These are phyloP conservation scores for Entonaema liquescens DNA, from an alignment of 495 filamentous ascomycete species.

Conservation along the genomic window DNA sequence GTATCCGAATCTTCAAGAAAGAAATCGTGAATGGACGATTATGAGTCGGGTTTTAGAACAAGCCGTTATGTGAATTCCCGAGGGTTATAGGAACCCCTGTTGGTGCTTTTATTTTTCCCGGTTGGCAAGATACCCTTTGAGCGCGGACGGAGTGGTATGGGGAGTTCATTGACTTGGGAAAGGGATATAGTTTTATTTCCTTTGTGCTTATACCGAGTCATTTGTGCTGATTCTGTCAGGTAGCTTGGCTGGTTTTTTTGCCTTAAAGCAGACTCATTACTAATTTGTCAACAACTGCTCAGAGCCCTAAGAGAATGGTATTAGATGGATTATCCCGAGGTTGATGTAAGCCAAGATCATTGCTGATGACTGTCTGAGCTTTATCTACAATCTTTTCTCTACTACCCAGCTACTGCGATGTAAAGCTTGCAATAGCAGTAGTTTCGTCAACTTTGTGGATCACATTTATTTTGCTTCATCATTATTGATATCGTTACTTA, in stretches of 20 bases:
- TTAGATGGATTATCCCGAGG: neutral
- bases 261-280: neutral
- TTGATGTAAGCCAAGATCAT: neutral
- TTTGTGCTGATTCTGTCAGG: neutral
- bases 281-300: neutral
- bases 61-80: neutral
- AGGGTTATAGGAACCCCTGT: neutral
- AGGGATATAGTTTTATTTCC: neutral
- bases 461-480: neutral
- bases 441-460: neutral
- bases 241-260: neutral
- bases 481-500: neutral
- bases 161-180: neutral
- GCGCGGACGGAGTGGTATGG: neutral
- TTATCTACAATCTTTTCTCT: neutral
- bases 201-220: neutral
- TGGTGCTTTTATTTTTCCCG: slow-evolving; percentile 2
- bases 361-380: neutral
- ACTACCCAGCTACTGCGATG: no score
- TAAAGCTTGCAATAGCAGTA: neutral
- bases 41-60: slow-evolving; percentile 22
- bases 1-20: slow-evolving; percentile 61
- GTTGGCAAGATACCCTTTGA: slow-evolving; percentile 32
- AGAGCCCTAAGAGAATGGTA: neutral
- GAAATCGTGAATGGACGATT: slow-evolving; percentile 54